Evolutionary conservation across 352 stramenopile species (phyloP).

Genomic region (Pythium aquatile): DNA sequence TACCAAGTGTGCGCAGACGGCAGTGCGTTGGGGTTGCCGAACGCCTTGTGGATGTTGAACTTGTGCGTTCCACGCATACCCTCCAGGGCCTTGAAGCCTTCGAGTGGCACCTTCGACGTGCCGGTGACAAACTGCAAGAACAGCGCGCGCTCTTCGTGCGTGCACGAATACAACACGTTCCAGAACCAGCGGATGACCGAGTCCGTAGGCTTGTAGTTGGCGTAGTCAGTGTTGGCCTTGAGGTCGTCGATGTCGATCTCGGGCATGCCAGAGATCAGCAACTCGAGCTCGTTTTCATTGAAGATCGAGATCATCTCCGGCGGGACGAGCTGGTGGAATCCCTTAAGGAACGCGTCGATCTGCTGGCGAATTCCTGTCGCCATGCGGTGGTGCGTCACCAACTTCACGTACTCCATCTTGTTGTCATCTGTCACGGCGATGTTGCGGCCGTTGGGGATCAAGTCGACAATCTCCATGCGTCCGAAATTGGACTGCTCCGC

Average conservation of each 20-base stretch:
- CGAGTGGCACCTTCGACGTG: constrained; percentile 93
- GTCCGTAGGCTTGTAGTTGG: constrained; percentile 90
- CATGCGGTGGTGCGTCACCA: constrained; percentile 99
- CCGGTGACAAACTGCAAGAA: constrained; percentile 94
- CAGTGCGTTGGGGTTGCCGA: constrained; percentile 84
- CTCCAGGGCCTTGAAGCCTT: constrained; percentile 98
- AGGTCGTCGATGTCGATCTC: constrained; percentile 95
- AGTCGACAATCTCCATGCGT: constrained; percentile 83
- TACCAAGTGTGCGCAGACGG: constrained; percentile 97
- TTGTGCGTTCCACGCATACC: constrained; percentile 98
- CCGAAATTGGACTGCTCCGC: constrained; percentile 90
- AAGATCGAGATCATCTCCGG: constrained; percentile 92
- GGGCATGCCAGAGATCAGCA: constrained; percentile 92
- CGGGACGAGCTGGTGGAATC: constrained; percentile 91
- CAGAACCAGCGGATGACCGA: constrained; percentile 94
- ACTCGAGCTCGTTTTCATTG: constrained; percentile 92
- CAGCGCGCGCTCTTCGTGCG: constrained; percentile 89
- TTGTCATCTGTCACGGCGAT: constrained; percentile 91
- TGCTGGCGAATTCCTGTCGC: constrained; percentile 97
- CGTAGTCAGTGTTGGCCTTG: constrained; percentile 92
- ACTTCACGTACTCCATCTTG: constrained; percentile 93
- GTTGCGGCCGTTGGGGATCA: constrained; percentile 87
- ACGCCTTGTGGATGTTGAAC: constrained; percentile 99
- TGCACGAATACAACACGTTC: constrained; percentile 90
- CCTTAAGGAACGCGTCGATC: constrained; percentile 88